These are phyloP conservation scores for Arachnomyces sp. DNA, from an alignment of 2,329 filamentous ascomycete species.

Conservation along the genomic window DNA sequence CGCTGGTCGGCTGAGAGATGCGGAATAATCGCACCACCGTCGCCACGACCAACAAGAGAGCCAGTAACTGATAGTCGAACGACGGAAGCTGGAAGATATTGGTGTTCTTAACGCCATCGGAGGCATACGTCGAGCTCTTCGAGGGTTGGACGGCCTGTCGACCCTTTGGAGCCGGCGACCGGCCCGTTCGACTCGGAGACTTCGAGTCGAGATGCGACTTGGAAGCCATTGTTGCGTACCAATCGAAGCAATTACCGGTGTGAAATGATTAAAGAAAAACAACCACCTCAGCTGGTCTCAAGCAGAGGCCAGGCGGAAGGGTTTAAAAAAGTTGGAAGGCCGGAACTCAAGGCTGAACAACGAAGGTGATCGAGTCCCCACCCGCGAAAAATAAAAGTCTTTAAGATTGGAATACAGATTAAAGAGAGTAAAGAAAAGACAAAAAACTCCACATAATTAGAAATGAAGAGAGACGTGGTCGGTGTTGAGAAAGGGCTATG, in stretches of 20 bases:
- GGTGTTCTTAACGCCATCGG: slow-evolving; percentile 63
- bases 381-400: slow-evolving; percentile 6
- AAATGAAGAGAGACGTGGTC: slow-evolving; percentile 14
- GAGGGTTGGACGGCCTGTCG: slow-evolving; percentile 22
- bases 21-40: slow-evolving; percentile 79
- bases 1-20: slow-evolving; percentile 91
- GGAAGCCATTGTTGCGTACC: slow-evolving; percentile 9
- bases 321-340: slow-evolving; percentile 6
- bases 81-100: slow-evolving; percentile 81
- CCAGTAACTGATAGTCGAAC: slow-evolving; percentile 73
- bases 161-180: slow-evolving; percentile 30
- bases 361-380: too few species aligned
- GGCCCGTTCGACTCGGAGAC: slow-evolving; percentile 25
- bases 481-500: too few species aligned
- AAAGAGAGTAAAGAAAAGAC: slow-evolving; percentile 30
- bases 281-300: too few species aligned
- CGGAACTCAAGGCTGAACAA: slow-evolving; percentile 6
- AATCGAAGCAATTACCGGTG: slow-evolving; percentile 9
- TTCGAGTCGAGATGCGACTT: slow-evolving; percentile 24
- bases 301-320: slow-evolving; percentile 2
- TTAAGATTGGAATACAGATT: slow-evolving; percentile 11
- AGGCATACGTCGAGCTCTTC: slow-evolving; percentile 35
- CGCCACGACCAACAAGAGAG: slow-evolving; percentile 64
- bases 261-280: slow-evolving; percentile 5
- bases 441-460: slow-evolving; percentile 29